These are phyloP conservation scores for Backusella liffmaniae DNA, from an alignment of 192 early-diverging fungal genomes.

Conservation along the genomic window DNA sequence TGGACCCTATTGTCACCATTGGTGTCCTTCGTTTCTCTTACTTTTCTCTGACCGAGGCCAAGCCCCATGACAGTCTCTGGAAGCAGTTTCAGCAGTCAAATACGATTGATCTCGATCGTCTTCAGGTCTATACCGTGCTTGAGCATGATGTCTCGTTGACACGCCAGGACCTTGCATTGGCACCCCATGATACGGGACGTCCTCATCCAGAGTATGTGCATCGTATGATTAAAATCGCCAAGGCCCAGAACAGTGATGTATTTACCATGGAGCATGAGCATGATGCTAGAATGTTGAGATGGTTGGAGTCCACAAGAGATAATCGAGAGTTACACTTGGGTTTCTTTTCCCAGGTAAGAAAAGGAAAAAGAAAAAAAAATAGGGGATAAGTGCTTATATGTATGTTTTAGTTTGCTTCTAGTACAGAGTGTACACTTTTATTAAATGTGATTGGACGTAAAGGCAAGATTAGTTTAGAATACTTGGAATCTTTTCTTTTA, in stretches of 20 bases:
- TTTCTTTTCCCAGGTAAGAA: constrained; percentile 14
- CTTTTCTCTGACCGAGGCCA: background rate
- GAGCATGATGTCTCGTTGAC: constrained; percentile 14
- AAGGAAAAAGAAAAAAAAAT: no score
- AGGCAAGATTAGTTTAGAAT: background rate
- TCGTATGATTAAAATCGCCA: background rate
- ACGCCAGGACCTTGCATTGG: background rate
- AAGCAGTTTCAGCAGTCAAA: background rate
- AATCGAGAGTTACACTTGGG: background rate
- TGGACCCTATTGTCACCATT: background rate
- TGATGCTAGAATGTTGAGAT: constrained; percentile 5
- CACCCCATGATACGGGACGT: background rate
- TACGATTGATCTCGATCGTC: background rate
- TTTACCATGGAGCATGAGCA: background rate
- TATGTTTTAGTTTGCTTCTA: background rate
- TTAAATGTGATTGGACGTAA: constrained; percentile 10
- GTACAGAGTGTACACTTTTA: background rate
- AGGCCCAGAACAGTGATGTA: background rate
- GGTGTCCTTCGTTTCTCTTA: background rate
- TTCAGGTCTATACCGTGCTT: background rate
- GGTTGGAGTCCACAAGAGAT: background rate
- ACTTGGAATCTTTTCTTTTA: constrained; percentile 3
- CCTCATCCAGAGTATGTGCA: background rate
- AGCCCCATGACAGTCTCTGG: background rate
- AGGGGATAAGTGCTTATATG: no score